Evolutionary conservation across 805 yeast species (phyloP).

Genomic region (Jamesozyma hellenica): DNA sequence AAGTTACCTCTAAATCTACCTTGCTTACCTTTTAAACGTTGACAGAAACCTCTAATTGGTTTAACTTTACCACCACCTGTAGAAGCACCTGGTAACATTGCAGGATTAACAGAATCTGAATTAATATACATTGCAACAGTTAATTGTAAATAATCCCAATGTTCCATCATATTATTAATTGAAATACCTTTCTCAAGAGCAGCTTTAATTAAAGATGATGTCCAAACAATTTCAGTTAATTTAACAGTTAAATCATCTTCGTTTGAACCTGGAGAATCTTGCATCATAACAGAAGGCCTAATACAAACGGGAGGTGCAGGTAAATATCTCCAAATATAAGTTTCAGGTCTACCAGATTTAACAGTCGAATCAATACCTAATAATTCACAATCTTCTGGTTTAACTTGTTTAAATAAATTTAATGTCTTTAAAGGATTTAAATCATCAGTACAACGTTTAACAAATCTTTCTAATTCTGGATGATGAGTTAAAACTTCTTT

Average conservation of each 20-base stretch:
- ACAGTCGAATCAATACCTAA: constrained; percentile 75
- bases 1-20: constrained; percentile 97
- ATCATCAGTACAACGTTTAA: constrained; percentile 84
- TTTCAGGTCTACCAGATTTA: constrained; percentile 87
- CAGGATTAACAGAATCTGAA: constrained; percentile 83
- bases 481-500: constrained; percentile 59
- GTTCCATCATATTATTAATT: constrained; percentile 90
- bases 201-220: constrained; percentile 85
- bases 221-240: constrained; percentile 93
- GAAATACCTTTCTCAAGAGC: constrained; percentile 94
- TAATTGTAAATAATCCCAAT: constrained; percentile 94
- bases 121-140: constrained; percentile 96
- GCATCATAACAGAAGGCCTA: constrained; percentile 92
- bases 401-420: constrained; percentile 74
- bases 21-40: constrained; percentile 94
- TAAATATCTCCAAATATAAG: constrained; percentile 90
- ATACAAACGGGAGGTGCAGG: constrained; percentile 99
- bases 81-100: constrained; percentile 60
- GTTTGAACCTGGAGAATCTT: constrained; percentile 77
- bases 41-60: constrained; percentile 89
- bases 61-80: constrained; percentile 46
- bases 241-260: constrained; percentile 97
- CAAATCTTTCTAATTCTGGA: constrained; percentile 83
- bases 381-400: constrained; percentile 83
- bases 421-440: constrained; percentile 85